Base-by-base conservation (phyloP, 495 filamentous ascomycete species). In the Trichocladium antarcticum region DNA sequence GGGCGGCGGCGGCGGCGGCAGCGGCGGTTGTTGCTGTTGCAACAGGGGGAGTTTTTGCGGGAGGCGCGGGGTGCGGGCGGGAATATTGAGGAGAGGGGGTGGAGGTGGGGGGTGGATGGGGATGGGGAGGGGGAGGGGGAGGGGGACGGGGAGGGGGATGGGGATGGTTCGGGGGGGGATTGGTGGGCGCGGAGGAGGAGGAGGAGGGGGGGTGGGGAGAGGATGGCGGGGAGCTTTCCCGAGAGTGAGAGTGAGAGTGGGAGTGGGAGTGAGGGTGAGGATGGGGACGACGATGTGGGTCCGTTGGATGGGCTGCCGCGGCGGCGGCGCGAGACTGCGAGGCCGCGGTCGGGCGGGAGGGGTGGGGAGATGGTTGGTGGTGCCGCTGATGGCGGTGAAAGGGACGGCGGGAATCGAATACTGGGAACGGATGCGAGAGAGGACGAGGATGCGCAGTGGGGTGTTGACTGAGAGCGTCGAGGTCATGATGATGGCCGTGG, bases 201-300 rank as follows among this genome's bases (percentile, higher is more conserved):
- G 27, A 12, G 19, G 38, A 50, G 20, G 14, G 42, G 11, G 19
- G 27, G 44, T n/a, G n/a, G n/a, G 27, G 10, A 27, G 21, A 54
- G 53, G 47, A 63, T 63, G 60, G 58, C 50, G 7, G 60, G 60
- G 3, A 58, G 42, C 1, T 63, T 63, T 37, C 60, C 60, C 4
- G 60, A 61, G 37, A 57, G 53, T 36, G 54, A 55, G n/a, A n/a
- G n/a, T n/a, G n/a, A n/a, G n/a, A n/a, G n/a, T n/a, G n/a, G n/a
- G n/a, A n/a, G n/a, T 14, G 53, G 51, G 3, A 57, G 57, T 9
- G 51, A 54, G 10, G 49, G 45, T 20, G 20, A 40, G 2, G 45
- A 43, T 0, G 38, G 42, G n/a, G 47, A 29, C 29, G 19, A 37
- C 24, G 31, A 3, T 32, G 22, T 49, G 17, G 47, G 47, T n/a